phyloP scores from a whole-genome alignment of 352 stramenopile genomes.

The Thalassiosira hispida region DNA sequence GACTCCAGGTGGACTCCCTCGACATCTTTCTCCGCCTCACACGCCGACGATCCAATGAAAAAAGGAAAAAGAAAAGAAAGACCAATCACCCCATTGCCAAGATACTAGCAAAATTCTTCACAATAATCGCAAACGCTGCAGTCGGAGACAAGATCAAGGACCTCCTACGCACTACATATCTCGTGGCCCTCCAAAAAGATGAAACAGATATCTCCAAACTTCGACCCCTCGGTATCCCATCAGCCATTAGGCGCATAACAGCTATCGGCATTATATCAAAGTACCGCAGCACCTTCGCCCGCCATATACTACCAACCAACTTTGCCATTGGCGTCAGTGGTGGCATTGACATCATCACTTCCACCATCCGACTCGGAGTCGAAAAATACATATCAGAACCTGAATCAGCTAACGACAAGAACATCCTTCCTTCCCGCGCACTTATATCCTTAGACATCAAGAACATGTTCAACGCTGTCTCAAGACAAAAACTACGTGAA shows the following conservation, averaged over 20 bases:
- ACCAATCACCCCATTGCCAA: not conserved
- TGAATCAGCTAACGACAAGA: not conserved
- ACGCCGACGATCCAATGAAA: not conserved
- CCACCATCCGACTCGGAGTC: not conserved
- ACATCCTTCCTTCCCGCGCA: constrained; percentile 1
- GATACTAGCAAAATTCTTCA: constrained; percentile 15
- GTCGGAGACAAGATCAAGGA: not conserved
- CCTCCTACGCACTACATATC: constrained; percentile 17
- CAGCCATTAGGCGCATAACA: constrained; percentile 23
- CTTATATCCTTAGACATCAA: constrained; percentile 33
- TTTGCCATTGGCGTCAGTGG: constrained; percentile 1
- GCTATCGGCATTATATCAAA: not conserved
- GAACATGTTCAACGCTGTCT: constrained; percentile 52
- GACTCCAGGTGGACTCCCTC: constrained; percentile 4
- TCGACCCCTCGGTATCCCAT: constrained; percentile 29
- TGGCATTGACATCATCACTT: constrained; percentile 7
- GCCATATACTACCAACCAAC: constrained; percentile 25
- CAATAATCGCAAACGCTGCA: constrained; percentile 7
- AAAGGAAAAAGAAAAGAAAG: not conserved
- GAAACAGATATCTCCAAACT: constrained; percentile 25
- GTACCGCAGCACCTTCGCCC: not conserved
- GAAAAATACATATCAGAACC: constrained; percentile 14
- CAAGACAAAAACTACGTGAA: constrained; percentile 12
- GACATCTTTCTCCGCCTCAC: constrained; percentile 6
- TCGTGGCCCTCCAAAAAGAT: constrained; percentile 31